Percentiles rank a stretch among this genome's conserved stretches.
Conservation (phyloP, 306 rosid genomes). For the Dryas drummondii region DNA sequence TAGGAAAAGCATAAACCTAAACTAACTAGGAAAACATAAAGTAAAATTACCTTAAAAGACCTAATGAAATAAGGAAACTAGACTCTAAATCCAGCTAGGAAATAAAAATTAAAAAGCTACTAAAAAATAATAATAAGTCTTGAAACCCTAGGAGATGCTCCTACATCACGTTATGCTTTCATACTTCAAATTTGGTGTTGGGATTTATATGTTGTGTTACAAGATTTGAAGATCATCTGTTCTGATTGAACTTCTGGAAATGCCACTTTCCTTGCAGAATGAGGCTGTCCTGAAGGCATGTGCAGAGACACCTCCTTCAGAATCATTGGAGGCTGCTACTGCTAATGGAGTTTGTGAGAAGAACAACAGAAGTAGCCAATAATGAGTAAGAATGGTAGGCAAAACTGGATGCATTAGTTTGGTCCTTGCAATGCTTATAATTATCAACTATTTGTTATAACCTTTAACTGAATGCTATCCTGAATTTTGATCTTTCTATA, state of each 20-base stretch:
- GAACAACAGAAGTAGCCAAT: slow-evolving; percentile 20
- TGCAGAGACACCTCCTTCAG: slow-evolving; percentile 58
- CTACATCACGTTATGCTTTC: not conserved
- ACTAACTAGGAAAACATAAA: no score
- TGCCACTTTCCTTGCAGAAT: slow-evolving; percentile 43
- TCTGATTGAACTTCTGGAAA: slow-evolving; percentile 21
- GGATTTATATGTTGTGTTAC: not conserved
- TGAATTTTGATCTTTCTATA: slow-evolving; percentile 22
- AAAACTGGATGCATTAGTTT: slow-evolving; percentile 17
- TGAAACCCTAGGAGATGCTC: no score
- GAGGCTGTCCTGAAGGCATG: slow-evolving; percentile 90
- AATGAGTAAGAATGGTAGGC: slow-evolving; percentile 29
- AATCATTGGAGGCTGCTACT: slow-evolving; percentile 33
- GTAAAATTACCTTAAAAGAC: no score
- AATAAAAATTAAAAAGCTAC: no score
- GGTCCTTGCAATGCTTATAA: slow-evolving; percentile 13
- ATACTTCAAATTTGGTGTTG: not conserved
- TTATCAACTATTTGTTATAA: slow-evolving; percentile 11
- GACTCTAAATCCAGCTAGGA: no score
- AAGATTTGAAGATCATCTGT: not conserved
- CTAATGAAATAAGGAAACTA: no score
- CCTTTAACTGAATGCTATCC: slow-evolving; percentile 1
- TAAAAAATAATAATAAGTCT: no score
- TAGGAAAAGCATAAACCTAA: no score
- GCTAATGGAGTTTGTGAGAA: slow-evolving; percentile 24